Percentiles rank a stretch among this genome's conserved stretches.
Conservation (phyloP, 305 asterid genomes). For the Stenogyne calaminthoides region DNA sequence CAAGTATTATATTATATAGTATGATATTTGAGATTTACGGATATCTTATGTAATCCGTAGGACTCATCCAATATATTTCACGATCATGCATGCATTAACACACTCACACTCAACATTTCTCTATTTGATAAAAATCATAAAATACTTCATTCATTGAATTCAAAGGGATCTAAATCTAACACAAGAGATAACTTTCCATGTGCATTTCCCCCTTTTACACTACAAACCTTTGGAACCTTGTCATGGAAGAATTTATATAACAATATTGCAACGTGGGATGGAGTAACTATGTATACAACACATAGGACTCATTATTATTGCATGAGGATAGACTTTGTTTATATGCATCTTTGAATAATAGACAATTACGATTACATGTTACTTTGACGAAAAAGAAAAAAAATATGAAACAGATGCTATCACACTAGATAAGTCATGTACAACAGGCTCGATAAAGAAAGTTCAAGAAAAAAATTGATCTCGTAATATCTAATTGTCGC, state of each 20-base stretch:
- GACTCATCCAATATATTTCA: too few relatives aligned
- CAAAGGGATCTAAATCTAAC: slow-evolving; percentile 23
- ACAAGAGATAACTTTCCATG: slow-evolving; percentile 25
- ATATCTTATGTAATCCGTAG: too few relatives aligned
- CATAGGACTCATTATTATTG: neutral
- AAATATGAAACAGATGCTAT: too few relatives aligned
- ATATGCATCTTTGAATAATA: neutral
- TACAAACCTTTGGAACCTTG: slow-evolving; percentile 16
- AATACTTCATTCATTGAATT: neutral
- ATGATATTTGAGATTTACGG: too few relatives aligned
- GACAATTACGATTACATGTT: too few relatives aligned
- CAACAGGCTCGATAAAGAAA: neutral
- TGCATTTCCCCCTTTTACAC: slow-evolving; percentile 26
- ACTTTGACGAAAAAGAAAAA: too few relatives aligned
- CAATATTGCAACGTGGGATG: slow-evolving; percentile 33
- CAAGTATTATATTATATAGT: too few relatives aligned
- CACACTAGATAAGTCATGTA: neutral
- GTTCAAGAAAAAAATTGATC: neutral
- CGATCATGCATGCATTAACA: too few relatives aligned
- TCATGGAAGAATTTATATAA: neutral
- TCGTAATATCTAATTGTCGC: neutral
- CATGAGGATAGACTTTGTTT: neutral
- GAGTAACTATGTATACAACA: slow-evolving; percentile 23
- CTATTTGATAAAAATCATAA: neutral
- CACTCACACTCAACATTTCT: neutral